Evolutionary conservation across 139 green algal species (phyloP), one percentile per base, ranked within the genome.

Genomic region (Spirogloea muscicola): DNA sequence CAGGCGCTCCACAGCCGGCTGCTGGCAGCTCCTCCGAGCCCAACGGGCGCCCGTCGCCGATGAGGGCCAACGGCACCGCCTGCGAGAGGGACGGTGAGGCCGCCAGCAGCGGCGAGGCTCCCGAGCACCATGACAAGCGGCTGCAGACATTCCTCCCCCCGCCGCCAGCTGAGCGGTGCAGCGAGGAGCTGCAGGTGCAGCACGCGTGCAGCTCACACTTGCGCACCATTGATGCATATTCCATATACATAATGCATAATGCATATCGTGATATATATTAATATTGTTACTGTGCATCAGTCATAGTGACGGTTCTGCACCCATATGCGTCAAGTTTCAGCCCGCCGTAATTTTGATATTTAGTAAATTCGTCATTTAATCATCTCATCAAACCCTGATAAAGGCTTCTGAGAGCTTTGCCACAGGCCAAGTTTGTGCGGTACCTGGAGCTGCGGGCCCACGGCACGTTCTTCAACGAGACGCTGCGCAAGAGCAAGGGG

Each of bases 351-450:
- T n/a, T 29, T 1, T 48, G 34, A 27, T 66, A 21, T 21, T 66
- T 21, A 66, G 29, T 21, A n/a, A 27, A 25, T 27, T 38, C 37
- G 58, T 67, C 21, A 31, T 21, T 21, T 21, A 55, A 27, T n/a
- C 36, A 4, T 67, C 3, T 62, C 13, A 5, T 68, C n/a, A 68
- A 49, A n/a, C n/a, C n/a, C n/a, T n/a, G n/a, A n/a, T n/a, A n/a
- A n/a, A n/a, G n/a, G n/a, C n/a, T n/a, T n/a, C n/a, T n/a, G n/a
- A n/a, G n/a, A n/a, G 31, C 25, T 18, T 66, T 72, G 2, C 2
- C 40, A 6, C 64, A 81, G 74, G 52, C 21, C 13, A 81, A 81
- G 66, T 71, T 82, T 43, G 60, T 43, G 2, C 31, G 44, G 39
- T 82, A 40, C 33, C 37, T 75, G 16, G 16, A 80, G 38, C 33